These are phyloP conservation scores for Quercus bicolor DNA, from an alignment of 306 rosid species.

Conservation along the genomic window DNA sequence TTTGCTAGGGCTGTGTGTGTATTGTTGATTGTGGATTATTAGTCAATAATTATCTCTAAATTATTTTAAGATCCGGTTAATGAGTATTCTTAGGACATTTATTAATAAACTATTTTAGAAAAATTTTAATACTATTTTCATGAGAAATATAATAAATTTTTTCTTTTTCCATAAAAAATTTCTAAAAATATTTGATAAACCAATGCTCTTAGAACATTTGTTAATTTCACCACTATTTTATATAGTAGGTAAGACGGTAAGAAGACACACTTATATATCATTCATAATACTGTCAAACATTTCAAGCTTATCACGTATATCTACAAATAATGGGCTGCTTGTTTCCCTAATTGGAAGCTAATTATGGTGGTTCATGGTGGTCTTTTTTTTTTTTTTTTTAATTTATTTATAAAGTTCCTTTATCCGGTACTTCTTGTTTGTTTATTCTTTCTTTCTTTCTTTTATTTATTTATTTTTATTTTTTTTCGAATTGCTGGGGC, in stretches of 20 bases:
- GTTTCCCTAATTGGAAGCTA: constrained; percentile 41
- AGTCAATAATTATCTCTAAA: constrained; percentile 34
- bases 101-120: too few species aligned
- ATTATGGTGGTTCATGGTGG: constrained; percentile 11
- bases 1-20: neutral
- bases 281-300: constrained; percentile 36
- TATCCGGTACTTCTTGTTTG: too few species aligned
- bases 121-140: too few species aligned
- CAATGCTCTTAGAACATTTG: too few species aligned
- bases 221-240: too few species aligned
- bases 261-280: constrained; percentile 15
- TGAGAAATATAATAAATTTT: too few species aligned
- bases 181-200: too few species aligned
- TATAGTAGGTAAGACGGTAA: neutral
- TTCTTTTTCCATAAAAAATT: too few species aligned
- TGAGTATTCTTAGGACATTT: too few species aligned
- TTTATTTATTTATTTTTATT: neutral
- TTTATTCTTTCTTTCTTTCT: too few species aligned
- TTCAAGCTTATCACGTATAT: constrained; percentile 20
- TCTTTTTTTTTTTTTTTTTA: neutral
- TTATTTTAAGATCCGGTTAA: neutral
- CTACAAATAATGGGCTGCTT: constrained; percentile 13
- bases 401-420: too few species aligned
- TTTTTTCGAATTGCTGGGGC: neutral
- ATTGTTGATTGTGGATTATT: constrained; percentile 24